Evolutionary conservation across 805 yeast species (phyloP), one percentile per base, ranked within the genome.

Genomic region (Starmera dryadoides): DNA sequence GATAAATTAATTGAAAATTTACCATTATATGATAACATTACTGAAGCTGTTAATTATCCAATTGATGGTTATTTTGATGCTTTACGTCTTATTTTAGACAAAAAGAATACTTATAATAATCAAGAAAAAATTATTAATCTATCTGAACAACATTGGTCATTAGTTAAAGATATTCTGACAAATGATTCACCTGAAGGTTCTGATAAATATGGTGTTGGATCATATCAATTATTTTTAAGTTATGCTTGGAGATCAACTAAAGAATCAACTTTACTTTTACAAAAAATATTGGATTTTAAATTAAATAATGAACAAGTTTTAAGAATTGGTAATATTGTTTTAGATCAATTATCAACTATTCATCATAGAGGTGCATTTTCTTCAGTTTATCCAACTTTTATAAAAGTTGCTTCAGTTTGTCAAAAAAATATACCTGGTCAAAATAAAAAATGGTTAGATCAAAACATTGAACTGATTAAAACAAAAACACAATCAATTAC

Each of bases 351-450:
- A 28, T 71, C 86, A 3, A 68, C 77, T 0, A 81, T 89, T 17
- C 75, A 89, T 34, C 98, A 93, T 50, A 73, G 94, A 44, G 98
- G 98, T 25, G 96, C 97, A 0, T 86, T 91, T 45, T 81, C 94
- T 9, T 79, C 97, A 0, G 82, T 89, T 0, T 80, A 85, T 45
- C 96, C 96, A 5, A 75, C 93, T 0, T 86, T 84, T 49, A 69
- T 79, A 12, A 69, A 78, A 6, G 73, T 81, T 40, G 86, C 96
- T 48, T 45, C 60, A 12, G 58, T 76, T n/a, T 79, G 91, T 55
- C 46, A 54, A n/a, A 44, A 51, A 14, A 58, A 58, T 0, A 47
- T 68, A 6, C 56, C 66, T 14, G 48, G 47, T 0, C 64, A 62
- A 31, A 79, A 89, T 5, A 50, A 54, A 10, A 40, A 46, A 12